Percentiles rank a stretch among this genome's conserved stretches.
Evolutionary conservation across 2,329 filamentous ascomycete species (phyloP).

Genomic region (Atkinsonella hypoxylon): DNA sequence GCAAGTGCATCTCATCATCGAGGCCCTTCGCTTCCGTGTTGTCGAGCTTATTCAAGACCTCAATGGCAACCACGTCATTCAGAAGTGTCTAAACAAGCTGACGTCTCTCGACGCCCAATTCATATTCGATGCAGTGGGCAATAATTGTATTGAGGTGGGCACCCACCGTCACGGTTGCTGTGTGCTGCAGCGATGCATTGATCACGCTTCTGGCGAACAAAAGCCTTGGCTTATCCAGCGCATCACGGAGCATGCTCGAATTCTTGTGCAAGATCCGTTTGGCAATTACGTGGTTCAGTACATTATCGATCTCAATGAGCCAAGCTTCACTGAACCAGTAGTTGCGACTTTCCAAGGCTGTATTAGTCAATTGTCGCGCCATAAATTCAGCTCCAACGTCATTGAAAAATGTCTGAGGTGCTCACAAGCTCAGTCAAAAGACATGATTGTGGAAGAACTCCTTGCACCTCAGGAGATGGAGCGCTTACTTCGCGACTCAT

Average conservation of each 20-base stretch:
- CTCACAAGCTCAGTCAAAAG: conserved; percentile 60
- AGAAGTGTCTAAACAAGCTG: conserved; percentile 96
- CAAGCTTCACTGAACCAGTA: conserved; percentile 77
- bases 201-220: conserved; percentile 84
- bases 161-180: conserved; percentile 97
- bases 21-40: conserved; percentile 70
- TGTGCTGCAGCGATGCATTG: conserved; percentile 94
- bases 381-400: conserved; percentile 99
- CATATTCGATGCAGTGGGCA: conserved; percentile 90
- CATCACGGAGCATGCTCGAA: conserved; percentile 80
- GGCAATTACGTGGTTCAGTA: conserved; percentile 99
- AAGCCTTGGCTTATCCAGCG: conserved; percentile 75
- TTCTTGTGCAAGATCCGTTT: conserved; percentile 90
- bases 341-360: conserved; percentile 67
- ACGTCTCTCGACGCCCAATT: conserved; percentile 77
- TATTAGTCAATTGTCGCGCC: conserved; percentile 66
- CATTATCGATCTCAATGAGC: conserved; percentile 87
- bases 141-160: conserved; percentile 77
- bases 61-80: conserved; percentile 97
- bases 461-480: conserved; percentile 65
- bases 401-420: conserved; percentile 94
- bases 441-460: conserved; percentile 78
- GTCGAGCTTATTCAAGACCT: conserved; percentile 94
- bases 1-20: conserved; percentile 80
- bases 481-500: conserved; percentile 79